phyloP scores from a whole-genome alignment of 2,329 filamentous ascomycete species.

The Phialophora macrospora region DNA sequence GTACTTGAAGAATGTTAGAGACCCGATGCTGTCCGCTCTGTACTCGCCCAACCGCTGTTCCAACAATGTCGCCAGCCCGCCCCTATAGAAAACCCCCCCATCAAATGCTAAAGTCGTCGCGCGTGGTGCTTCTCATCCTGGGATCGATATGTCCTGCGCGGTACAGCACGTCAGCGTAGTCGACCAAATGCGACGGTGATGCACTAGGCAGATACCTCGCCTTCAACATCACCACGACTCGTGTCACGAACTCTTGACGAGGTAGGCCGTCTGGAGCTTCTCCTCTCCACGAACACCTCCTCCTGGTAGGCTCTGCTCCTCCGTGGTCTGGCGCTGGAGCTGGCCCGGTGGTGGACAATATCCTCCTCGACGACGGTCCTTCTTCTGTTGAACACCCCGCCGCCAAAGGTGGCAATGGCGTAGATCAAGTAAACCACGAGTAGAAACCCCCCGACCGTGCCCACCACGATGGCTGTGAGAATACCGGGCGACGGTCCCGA shows the following conservation, averaged over 20 bases:
- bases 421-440: constrained; percentile 57
- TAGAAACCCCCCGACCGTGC: constrained; percentile 56
- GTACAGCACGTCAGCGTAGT: neutral
- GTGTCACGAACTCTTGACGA: neutral
- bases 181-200: neutral
- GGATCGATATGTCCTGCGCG: constrained; percentile 4
- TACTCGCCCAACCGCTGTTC: neutral
- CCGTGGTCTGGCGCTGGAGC: constrained; percentile 5
- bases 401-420: constrained; percentile 3
- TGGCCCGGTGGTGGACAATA: constrained; percentile 6
- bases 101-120: neutral
- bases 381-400: constrained; percentile 4
- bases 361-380: constrained; percentile 7
- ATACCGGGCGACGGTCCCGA: constrained; percentile 55
- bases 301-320: constrained; percentile 6
- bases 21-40: neutral
- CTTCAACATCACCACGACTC: neutral
- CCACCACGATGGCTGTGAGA: constrained; percentile 54
- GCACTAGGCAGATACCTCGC: neutral
- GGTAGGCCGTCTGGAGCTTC: neutral
- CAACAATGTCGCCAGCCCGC: neutral
- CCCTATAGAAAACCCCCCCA: neutral
- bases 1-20: neutral
- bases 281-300: constrained; percentile 1
- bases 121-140: neutral